A percentile compares a stretch with the other conserved stretches of the same genome.
Evolutionary conservation across 495 filamentous ascomycete genomes (phyloP).

Genomic region (Penicillium simplicissimum): DNA sequence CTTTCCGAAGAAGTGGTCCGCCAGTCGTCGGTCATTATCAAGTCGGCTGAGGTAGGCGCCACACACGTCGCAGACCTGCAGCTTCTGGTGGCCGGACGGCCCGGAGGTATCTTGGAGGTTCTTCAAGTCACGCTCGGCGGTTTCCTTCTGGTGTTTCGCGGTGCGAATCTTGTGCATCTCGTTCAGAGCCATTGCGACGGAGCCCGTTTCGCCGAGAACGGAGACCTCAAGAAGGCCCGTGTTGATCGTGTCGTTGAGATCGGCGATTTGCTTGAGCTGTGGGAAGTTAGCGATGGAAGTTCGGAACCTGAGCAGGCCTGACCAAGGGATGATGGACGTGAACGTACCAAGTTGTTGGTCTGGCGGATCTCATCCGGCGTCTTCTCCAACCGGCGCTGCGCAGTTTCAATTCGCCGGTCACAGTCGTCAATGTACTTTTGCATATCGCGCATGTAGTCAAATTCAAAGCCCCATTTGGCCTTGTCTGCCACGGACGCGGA

Average conservation of each 20-base stretch:
- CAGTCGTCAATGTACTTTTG: conserved; percentile 95
- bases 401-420: conserved; percentile 87
- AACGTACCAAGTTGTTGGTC: conserved; percentile 77
- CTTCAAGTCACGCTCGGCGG: conserved; percentile 87
- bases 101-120: conserved; percentile 87
- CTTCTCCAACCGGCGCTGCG: conserved; percentile 91
- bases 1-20: conserved; percentile 98
- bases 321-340: neutral
- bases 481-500: conserved; percentile 64
- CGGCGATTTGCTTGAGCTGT: conserved; percentile 81
- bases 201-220: conserved; percentile 78
- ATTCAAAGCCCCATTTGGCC: conserved; percentile 82
- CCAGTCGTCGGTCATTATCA: conserved; percentile 90
- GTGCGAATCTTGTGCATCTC: conserved; percentile 83
- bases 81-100: conserved; percentile 91
- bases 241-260: conserved; percentile 76
- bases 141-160: conserved; percentile 78
- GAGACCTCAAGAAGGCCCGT: conserved; percentile 81
- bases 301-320: neutral
- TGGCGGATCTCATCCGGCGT: conserved; percentile 96
- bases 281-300: neutral
- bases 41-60: conserved; percentile 87
- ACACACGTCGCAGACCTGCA: conserved; percentile 98
- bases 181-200: conserved; percentile 75
- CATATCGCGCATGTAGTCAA: conserved; percentile 95